Conservation (phyloP, 192 early-diverging fungal species). For the Phlyctochytrium planicorne region DNA sequence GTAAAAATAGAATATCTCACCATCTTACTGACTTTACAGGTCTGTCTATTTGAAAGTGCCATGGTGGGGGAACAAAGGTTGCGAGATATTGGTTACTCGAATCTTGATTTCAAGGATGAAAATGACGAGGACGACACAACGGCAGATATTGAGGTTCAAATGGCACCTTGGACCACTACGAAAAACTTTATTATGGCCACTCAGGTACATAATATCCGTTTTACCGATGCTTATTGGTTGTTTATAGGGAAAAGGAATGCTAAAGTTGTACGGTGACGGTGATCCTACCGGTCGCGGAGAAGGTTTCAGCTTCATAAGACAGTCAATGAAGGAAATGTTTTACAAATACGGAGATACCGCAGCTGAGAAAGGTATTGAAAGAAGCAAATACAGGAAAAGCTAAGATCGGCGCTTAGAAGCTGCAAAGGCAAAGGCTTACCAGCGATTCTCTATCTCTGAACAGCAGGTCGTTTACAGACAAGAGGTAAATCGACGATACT, state of each 20-base stretch:
- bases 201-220: constrained; percentile 41
- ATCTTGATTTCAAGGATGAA: constrained; percentile 64
- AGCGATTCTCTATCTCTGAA: constrained; percentile 69
- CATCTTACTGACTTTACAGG: constrained; percentile 14
- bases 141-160: constrained; percentile 87
- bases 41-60: constrained; percentile 95
- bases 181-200: constrained; percentile 94
- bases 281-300: constrained; percentile 95
- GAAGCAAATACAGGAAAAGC: too few species aligned
- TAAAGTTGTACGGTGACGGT: constrained; percentile 92
- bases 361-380: constrained; percentile 53
- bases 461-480: constrained; percentile 93
- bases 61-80: constrained; percentile 88
- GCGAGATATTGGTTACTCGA: constrained; percentile 81
- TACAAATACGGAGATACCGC: constrained; percentile 80
- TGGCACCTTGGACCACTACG: constrained; percentile 94
- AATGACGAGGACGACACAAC: constrained; percentile 65
- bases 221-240: neutral
- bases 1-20: constrained; percentile 11
- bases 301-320: constrained; percentile 96
- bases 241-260: constrained; percentile 82
- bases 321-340: constrained; percentile 97
- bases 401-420: too few species aligned
- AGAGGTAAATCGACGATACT: constrained; percentile 50
- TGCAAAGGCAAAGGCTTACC: constrained; percentile 23